phyloP scores from a whole-genome alignment of 2,329 filamentous ascomycete species.

The Fusarium sp. region DNA sequence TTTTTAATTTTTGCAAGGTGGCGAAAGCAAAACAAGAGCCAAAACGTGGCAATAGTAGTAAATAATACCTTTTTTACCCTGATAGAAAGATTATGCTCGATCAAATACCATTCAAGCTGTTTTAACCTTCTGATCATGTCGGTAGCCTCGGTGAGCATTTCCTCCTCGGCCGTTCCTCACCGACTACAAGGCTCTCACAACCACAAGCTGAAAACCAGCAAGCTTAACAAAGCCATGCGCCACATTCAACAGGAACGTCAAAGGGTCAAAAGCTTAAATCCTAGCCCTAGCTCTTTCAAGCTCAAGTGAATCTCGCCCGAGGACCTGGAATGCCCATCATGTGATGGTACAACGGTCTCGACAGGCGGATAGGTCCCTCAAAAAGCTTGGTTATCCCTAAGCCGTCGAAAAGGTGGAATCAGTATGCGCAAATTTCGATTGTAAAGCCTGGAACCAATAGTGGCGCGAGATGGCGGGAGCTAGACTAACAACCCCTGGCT shows the following conservation, averaged over 20 bases:
- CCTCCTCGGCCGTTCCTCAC: background rate
- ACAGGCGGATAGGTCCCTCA: background rate
- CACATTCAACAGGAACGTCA: background rate
- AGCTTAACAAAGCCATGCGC: background rate
- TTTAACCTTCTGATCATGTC: no score
- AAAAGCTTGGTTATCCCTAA: background rate
- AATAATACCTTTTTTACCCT: no score
- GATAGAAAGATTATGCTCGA: no score
- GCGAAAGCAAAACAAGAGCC: background rate
- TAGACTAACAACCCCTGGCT: background rate
- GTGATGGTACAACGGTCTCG: background rate
- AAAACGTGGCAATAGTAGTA: background rate
- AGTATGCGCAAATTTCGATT: slow-evolving; percentile 1
- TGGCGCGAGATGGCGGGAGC: background rate
- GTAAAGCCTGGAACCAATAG: background rate
- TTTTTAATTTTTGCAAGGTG: accelerated
- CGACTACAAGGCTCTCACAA: background rate
- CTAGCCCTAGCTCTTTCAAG: background rate
- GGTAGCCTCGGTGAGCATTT: no score
- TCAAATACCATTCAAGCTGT: no score
- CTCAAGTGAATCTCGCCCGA: background rate
- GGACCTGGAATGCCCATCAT: background rate
- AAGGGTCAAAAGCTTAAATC: background rate
- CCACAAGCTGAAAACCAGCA: background rate
- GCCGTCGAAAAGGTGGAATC: background rate